Percentiles rank a stretch among this genome's conserved stretches.
Conservation (phyloP, 306 rosid genomes). For the Urtica urens region DNA sequence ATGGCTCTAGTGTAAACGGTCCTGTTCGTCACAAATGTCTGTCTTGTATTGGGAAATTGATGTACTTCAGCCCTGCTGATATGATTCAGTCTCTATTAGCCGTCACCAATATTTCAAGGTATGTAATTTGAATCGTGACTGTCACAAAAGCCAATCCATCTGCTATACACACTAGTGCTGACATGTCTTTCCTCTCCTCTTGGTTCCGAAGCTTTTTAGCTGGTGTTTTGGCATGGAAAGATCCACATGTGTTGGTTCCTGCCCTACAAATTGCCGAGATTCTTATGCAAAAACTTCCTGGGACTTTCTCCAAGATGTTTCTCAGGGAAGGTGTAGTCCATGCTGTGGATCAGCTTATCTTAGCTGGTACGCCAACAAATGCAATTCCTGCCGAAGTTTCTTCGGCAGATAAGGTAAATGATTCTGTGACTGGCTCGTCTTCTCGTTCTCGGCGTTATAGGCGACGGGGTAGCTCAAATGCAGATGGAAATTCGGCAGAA, state of each 20-base stretch:
- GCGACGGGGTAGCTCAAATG: slow-evolving; percentile 61
- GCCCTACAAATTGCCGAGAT: slow-evolving; percentile 94
- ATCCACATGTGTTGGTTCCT: slow-evolving; percentile 81
- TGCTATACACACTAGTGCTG: slow-evolving; percentile 3
- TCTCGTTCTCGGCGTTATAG: slow-evolving; percentile 85
- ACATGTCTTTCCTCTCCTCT: slow-evolving; percentile 9
- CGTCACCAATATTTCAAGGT: slow-evolving; percentile 88
- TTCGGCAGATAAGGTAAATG: slow-evolving; percentile 64
- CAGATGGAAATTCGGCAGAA: slow-evolving; percentile 62
- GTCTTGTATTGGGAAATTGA: slow-evolving; percentile 82
- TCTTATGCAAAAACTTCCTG: slow-evolving; percentile 96
- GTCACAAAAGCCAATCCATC: too few relatives aligned
- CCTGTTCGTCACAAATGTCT: slow-evolving; percentile 95
- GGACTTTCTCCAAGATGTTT: slow-evolving; percentile 76
- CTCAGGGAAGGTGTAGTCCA: slow-evolving; percentile 96
- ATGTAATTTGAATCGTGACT: slow-evolving; percentile 15
- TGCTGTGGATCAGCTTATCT: slow-evolving; percentile 89
- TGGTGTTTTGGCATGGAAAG: slow-evolving; percentile 96
- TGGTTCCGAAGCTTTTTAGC: slow-evolving; percentile 69
- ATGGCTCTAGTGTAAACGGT: slow-evolving; percentile 95
- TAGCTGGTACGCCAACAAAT: slow-evolving; percentile 44
- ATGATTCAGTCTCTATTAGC: slow-evolving; percentile 81
- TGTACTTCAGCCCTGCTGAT: slow-evolving; percentile 91
- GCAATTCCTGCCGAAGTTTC: slow-evolving; percentile 38
- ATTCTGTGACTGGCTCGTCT: slow-evolving; percentile 46